Percentiles rank a stretch among this genome's conserved stretches.
These are phyloP conservation scores for Fomitopsis schrenkii DNA, from an alignment of 1,284 basidiomycete species.

Conservation along the genomic window DNA sequence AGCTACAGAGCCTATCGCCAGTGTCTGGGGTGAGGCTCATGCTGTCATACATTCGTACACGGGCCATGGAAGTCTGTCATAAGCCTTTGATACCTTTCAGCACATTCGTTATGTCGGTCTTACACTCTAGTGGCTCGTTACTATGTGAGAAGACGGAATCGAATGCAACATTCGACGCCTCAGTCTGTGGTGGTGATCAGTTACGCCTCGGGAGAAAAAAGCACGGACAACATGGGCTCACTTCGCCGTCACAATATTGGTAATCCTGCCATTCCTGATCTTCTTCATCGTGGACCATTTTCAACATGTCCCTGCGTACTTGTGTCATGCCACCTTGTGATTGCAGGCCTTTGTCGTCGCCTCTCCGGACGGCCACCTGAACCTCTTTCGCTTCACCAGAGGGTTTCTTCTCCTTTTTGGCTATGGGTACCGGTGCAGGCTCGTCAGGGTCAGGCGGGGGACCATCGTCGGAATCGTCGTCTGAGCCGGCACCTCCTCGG, in stretches of 20 bases:
- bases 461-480: slow-evolving; percentile 72
- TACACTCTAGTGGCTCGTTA: slow-evolving; percentile 50
- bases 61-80: slow-evolving; percentile 21
- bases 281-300: slow-evolving; percentile 65
- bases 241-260: slow-evolving; percentile 60
- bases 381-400: slow-evolving; percentile 63
- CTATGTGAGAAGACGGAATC: slow-evolving; percentile 61
- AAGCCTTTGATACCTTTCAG: slow-evolving; percentile 58
- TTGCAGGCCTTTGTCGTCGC: slow-evolving; percentile 56
- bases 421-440: slow-evolving; percentile 39
- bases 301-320: slow-evolving; percentile 66
- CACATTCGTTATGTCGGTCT: slow-evolving; percentile 56
- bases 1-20: too few relatives aligned
- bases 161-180: slow-evolving; percentile 50
- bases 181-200: slow-evolving; percentile 37
- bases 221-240: slow-evolving; percentile 28
- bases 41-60: neutral
- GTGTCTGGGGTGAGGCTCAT: too few relatives aligned
- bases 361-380: slow-evolving; percentile 67
- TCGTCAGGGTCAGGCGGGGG: slow-evolving; percentile 79
- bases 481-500: slow-evolving; percentile 45
- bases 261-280: slow-evolving; percentile 67
- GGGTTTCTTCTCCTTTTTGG: slow-evolving; percentile 53
- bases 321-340: slow-evolving; percentile 27
- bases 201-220: neutral